Conservation (phyloP, 345 rosid species). For the Alliaria petiolata region DNA sequence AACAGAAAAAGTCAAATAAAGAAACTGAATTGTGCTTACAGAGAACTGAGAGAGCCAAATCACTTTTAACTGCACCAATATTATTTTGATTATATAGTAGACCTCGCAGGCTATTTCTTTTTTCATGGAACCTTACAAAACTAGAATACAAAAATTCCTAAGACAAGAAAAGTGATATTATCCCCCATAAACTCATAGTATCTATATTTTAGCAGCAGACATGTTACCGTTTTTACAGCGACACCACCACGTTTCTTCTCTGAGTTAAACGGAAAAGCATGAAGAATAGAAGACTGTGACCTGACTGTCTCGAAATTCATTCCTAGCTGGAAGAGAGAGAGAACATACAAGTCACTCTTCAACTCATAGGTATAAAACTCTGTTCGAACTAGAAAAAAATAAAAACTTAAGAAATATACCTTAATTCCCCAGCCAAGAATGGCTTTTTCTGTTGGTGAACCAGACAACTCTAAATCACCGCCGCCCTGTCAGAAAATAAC, state of each 20-base stretch:
- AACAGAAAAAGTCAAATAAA: neutral
- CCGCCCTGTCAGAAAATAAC: conserved; percentile 49
- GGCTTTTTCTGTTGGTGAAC: conserved; percentile 97
- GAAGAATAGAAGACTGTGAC: conserved; percentile 61
- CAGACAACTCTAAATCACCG: conserved; percentile 67
- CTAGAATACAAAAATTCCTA: neutral
- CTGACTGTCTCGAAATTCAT: conserved; percentile 74
- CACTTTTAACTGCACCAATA: neutral
- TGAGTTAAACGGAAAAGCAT: conserved; percentile 91
- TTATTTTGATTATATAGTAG: neutral
- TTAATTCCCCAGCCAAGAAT: conserved; percentile 92
- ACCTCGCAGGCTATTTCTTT: neutral
- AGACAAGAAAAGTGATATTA: neutral
- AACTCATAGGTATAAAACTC: neutral
- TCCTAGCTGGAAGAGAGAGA: conserved; percentile 57
- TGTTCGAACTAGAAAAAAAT: neutral
- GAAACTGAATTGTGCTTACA: neutral
- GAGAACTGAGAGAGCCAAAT: too few relatives aligned
- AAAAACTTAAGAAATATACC: conserved; percentile 32
- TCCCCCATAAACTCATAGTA: neutral
- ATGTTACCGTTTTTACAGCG: conserved; percentile 63
- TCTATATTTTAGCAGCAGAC: neutral
- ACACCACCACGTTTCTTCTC: conserved; percentile 94
- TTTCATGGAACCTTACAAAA: neutral
- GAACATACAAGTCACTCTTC: neutral